phyloP scores from a whole-genome alignment of 345 rosid genomes.

The Laguncularia racemosa region DNA sequence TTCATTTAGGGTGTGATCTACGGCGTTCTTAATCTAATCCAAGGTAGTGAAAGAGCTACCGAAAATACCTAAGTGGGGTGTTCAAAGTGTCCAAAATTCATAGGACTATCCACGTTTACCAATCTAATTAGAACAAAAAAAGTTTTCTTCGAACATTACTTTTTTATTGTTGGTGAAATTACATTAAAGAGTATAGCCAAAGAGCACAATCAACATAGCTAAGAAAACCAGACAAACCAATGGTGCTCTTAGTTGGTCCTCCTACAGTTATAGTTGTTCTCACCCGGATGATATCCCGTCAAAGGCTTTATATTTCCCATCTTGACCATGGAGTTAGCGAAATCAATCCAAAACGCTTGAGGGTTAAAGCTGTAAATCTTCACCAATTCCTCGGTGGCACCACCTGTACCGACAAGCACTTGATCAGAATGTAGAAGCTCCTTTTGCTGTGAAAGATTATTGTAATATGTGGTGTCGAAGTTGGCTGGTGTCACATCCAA shows the following conservation, averaged over 20 bases:
- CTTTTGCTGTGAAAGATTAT: constrained; percentile 17
- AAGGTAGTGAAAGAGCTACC: too few relatives aligned
- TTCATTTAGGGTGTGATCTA: too few relatives aligned
- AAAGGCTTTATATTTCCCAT: constrained; percentile 48
- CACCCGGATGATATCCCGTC: constrained; percentile 31
- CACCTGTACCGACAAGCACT: constrained; percentile 31
- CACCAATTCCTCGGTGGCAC: constrained; percentile 27
- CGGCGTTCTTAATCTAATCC: too few relatives aligned
- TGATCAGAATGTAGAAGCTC: constrained; percentile 48
- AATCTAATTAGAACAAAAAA: too few relatives aligned
- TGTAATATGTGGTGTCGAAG: constrained; percentile 34
- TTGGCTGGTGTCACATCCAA: constrained; percentile 4
- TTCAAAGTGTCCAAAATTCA: too few relatives aligned
- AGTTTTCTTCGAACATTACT: too few relatives aligned
- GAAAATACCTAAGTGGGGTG: too few relatives aligned
- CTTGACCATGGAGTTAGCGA: constrained; percentile 35
- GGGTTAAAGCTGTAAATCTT: constrained; percentile 16
- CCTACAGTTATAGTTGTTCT: constrained; percentile 33
- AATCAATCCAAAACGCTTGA: constrained; percentile 23
- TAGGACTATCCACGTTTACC: too few relatives aligned
- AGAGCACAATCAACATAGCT: too few relatives aligned
- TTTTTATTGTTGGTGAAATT: too few relatives aligned
- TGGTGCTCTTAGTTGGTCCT: constrained; percentile 3
- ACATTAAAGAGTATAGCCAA: too few relatives aligned
- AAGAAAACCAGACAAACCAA: too few relatives aligned